These are phyloP conservation scores for Fraxinus americana DNA, from an alignment of 257 asterid species.

Conservation along the genomic window DNA sequence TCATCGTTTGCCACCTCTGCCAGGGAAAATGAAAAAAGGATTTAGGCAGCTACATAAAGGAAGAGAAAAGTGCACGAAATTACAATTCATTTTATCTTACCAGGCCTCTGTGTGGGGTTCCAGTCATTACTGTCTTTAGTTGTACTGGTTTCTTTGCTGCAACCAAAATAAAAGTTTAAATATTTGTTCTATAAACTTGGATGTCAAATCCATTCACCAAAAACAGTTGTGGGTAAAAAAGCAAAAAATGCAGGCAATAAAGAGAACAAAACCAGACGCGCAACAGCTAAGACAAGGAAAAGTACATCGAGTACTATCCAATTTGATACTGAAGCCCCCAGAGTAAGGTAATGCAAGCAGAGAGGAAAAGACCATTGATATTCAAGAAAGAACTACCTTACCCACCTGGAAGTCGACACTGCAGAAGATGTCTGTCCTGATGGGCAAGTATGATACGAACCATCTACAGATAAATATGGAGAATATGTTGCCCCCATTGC, in stretches of 20 bases:
- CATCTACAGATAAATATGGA: conserved; percentile 75
- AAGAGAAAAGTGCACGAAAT: conserved; percentile 1
- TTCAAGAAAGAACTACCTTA: conserved; percentile 6
- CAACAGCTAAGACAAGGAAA: conserved; percentile 6
- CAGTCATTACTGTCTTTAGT: conserved; percentile 53
- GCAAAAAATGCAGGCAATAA: background rate
- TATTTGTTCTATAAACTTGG: conserved; percentile 3
- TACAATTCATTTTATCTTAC: conserved; percentile 38
- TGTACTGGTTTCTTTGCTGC: conserved; percentile 74
- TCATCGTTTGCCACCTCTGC: conserved; percentile 70
- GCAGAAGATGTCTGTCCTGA: conserved; percentile 64
- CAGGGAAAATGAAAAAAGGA: background rate
- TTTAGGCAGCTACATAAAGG: conserved; percentile 5
- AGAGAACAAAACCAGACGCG: background rate
- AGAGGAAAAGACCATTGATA: background rate
- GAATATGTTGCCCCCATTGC: conserved; percentile 79
- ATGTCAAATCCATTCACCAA: background rate
- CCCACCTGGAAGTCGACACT: conserved; percentile 60
- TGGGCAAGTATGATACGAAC: conserved; percentile 68
- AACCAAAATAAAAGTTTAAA: conserved; percentile 11
- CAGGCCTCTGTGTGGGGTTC: conserved; percentile 72
- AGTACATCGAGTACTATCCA: background rate
- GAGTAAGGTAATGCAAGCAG: background rate
- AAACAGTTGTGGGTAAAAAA: background rate
- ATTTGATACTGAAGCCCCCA: background rate